Percentiles rank a stretch among this genome's conserved stretches.
Conservation (phyloP, 768 basidiomycete species). For the Daedaleopsis sinensis region DNA sequence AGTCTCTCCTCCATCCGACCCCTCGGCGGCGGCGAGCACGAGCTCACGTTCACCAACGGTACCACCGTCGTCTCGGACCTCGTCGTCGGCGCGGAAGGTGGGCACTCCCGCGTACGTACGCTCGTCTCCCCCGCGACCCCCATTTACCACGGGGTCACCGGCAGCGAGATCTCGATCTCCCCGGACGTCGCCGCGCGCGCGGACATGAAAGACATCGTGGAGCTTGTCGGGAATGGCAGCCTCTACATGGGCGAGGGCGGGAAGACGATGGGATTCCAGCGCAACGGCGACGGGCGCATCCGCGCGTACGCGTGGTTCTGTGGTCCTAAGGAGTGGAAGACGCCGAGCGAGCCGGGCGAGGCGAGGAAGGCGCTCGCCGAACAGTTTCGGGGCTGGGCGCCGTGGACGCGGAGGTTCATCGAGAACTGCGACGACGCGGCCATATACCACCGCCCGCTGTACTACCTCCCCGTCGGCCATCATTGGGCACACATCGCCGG, state of each 20-base stretch:
- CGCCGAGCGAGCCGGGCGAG: slow-evolving; percentile 9
- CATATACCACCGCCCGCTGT: slow-evolving; percentile 19
- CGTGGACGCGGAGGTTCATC: slow-evolving; percentile 15
- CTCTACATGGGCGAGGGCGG: slow-evolving; percentile 30
- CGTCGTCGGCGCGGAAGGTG: slow-evolving; percentile 43
- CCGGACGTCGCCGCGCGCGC: slow-evolving; percentile 13
- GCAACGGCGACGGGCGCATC: slow-evolving; percentile 32
- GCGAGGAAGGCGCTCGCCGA: slow-evolving; percentile 11
- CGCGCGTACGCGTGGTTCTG: slow-evolving; percentile 19
- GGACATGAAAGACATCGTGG: neutral
- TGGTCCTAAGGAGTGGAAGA: slow-evolving; percentile 9
- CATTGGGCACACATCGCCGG: slow-evolving; percentile 16
- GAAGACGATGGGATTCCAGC: slow-evolving; percentile 34
- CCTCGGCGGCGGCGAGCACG: neutral
- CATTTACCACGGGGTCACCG: slow-evolving; percentile 35
- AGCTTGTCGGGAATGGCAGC: slow-evolving; percentile 32
- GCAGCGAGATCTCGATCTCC: slow-evolving; percentile 25
- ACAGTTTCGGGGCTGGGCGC: slow-evolving; percentile 10
- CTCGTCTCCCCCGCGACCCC: slow-evolving; percentile 35
- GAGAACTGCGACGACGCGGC: slow-evolving; percentile 7
- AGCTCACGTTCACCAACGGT: neutral
- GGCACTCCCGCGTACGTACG: slow-evolving; percentile 42
- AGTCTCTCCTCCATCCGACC: neutral
- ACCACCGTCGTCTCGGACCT: slow-evolving; percentile 19
- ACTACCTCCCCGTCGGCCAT: slow-evolving; percentile 16